Evolutionary conservation across 768 basidiomycete species (phyloP).

Genomic region (Paxillus rubicundulus): DNA sequence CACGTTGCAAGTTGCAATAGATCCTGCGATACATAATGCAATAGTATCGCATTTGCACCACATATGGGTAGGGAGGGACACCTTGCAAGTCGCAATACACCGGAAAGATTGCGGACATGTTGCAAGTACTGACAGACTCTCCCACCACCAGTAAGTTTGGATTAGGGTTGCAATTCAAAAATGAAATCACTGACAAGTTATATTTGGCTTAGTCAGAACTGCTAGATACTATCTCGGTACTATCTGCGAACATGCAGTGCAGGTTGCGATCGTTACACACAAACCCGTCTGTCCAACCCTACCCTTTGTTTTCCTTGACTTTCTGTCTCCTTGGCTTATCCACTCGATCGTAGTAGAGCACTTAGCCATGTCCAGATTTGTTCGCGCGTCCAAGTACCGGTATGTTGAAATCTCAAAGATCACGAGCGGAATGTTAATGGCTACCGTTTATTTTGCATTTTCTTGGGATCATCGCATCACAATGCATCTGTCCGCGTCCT

Average conservation of each 20-base stretch:
- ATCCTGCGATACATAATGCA: no score
- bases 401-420: slow-evolving; percentile 35
- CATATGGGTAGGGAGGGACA: no score
- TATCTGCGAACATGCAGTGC: not conserved
- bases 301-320: not conserved
- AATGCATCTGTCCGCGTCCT: not conserved
- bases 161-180: no score
- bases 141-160: no score
- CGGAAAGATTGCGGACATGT: no score
- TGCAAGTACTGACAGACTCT: no score
- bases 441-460: not conserved
- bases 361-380: slow-evolving; percentile 74
- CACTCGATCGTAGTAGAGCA: not conserved
- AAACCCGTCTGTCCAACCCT: not conserved
- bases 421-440: slow-evolving; percentile 11
- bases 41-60: no score
- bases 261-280: not conserved
- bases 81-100: no score
- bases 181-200: no score
- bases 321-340: not conserved
- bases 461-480: not conserved
- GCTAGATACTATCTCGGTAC: no score
- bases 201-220: no score
- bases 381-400: slow-evolving; percentile 85
- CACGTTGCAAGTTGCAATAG: no score